Evolutionary conservation across 2,329 filamentous ascomycete genomes (phyloP).

Genomic region (Xylaria sp.): DNA sequence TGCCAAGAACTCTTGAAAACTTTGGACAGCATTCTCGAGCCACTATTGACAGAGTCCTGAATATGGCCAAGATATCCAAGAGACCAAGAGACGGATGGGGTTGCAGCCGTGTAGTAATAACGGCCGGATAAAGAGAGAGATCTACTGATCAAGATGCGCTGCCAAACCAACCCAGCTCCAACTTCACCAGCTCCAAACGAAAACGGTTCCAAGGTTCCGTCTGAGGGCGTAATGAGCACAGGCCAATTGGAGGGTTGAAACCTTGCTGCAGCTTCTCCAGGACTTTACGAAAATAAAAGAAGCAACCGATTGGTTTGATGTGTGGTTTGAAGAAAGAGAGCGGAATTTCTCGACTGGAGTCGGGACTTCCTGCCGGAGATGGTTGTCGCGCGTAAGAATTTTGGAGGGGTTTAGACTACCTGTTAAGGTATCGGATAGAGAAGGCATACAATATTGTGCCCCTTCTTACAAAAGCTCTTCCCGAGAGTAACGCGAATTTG

Average conservation of each 20-base stretch:
- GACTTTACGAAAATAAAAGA: constrained; percentile 5
- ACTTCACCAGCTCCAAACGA: constrained; percentile 26
- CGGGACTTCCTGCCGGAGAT: neutral
- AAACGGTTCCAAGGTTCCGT: constrained; percentile 21
- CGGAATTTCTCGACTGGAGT: constrained; percentile 20
- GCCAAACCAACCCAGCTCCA: constrained; percentile 15
- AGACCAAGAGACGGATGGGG: neutral
- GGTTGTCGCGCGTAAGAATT: constrained; percentile 14
- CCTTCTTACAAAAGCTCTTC: neutral
- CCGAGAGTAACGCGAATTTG: neutral
- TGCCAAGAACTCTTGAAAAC: constrained; percentile 32
- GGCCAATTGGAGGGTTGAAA: constrained; percentile 29
- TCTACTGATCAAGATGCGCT: neutral
- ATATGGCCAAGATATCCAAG: constrained; percentile 12
- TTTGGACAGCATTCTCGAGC: constrained; percentile 31
- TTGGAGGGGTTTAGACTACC: constrained; percentile 3
- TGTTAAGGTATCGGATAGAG: neutral
- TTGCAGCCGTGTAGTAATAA: constrained; percentile 9
- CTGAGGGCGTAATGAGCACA: constrained; percentile 28
- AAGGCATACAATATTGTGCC: neutral
- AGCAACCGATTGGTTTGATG: neutral
- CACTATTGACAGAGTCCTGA: constrained; percentile 1
- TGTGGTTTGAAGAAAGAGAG: neutral
- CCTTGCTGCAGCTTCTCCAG: constrained; percentile 4
- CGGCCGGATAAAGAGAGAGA: constrained; percentile 12